phyloP scores from a whole-genome alignment of 1,284 basidiomycete genomes.

The Fereydounia khargensis region DNA sequence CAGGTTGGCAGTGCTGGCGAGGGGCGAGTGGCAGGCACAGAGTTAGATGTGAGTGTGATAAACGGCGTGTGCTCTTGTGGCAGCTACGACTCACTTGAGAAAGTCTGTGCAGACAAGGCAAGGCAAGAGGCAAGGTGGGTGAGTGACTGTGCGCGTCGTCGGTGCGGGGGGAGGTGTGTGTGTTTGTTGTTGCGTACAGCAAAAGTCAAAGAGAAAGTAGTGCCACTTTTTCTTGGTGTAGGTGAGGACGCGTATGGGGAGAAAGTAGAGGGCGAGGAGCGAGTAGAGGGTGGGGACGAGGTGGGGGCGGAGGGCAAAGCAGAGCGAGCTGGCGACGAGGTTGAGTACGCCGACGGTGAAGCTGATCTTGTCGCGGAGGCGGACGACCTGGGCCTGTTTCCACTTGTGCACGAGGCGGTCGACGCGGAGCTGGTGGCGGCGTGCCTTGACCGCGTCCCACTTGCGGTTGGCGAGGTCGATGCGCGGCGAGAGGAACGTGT shows the following conservation, averaged over 20 bases:
- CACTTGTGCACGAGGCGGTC: constrained; percentile 69
- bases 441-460: constrained; percentile 75
- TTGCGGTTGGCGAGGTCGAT: constrained; percentile 83
- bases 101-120: neutral
- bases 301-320: constrained; percentile 79
- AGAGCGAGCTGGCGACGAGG: constrained; percentile 62
- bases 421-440: constrained; percentile 73
- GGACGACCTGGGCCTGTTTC: constrained; percentile 85
- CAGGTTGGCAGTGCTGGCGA: constrained; percentile 82
- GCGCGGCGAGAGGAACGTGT: constrained; percentile 85
- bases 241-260: constrained; percentile 67
- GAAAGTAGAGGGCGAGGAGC: constrained; percentile 70
- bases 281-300: constrained; percentile 73
- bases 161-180: no score
- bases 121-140: no score
- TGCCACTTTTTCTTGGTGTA: constrained; percentile 33
- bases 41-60: no score
- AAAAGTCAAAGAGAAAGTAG: constrained; percentile 79
- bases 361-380: constrained; percentile 63
- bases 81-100: constrained; percentile 3
- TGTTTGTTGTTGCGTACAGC: constrained; percentile 6
- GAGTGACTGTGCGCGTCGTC: no score
- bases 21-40: constrained; percentile 82
- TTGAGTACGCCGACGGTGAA: constrained; percentile 81
- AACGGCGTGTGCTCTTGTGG: no score